Base-by-base conservation (phyloP, 2,329 filamentous ascomycete genomes). In the Coniosporium tulheliwenetii region DNA sequence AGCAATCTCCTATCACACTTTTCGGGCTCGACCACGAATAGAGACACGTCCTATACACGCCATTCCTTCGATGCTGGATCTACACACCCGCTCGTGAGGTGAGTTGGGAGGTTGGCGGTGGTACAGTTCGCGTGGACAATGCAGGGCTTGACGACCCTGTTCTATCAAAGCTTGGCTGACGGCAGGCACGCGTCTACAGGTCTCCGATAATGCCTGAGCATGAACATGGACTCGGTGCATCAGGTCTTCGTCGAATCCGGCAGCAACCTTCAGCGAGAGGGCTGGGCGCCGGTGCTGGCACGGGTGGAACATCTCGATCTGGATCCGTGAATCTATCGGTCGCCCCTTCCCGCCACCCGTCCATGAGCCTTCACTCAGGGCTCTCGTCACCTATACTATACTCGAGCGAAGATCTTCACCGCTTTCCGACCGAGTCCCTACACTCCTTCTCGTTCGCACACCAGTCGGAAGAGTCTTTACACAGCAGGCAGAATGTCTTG, bases 361-460 rank as follows among this genome's bases (percentile, higher is more conserved):
- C 70, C 36, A 62, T 69, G 38, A 68, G 71, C 12, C 56, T 77
- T 19, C 65, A 72, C 8, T 67, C 77, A n/a, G 78, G 71, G 5
- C 78, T 80, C 16, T 67, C 70, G 14, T 86, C 85, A 15, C 85
- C 85, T 16, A 75, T 65, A 5, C 53, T 82, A 35, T 66, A 75
- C 45, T 85, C 86, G 55, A 74, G 77, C 53, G 91, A 96, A 65
- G 91, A 98, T 56, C 73, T 98, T 37, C 80, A 79, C 37, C 80
- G 87, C 39, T 98, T 98, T 57, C 89, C 91, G 1, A 85, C 85
- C 50, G 91, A 98, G 58, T 98, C 91, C 5, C 67, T 98, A 37
- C 91, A 98, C 61, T 98, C 91, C 1, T 98, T 98, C 64, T 96
- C 89, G 10, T 98, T 98, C 60, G 85, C 91, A 34, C 85, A 93